A percentile compares a stretch with the other conserved stretches of the same genome.
These are phyloP conservation scores for Pythium pectinolyticum DNA, from an alignment of 352 stramenopile genomes.

Conservation along the genomic window DNA sequence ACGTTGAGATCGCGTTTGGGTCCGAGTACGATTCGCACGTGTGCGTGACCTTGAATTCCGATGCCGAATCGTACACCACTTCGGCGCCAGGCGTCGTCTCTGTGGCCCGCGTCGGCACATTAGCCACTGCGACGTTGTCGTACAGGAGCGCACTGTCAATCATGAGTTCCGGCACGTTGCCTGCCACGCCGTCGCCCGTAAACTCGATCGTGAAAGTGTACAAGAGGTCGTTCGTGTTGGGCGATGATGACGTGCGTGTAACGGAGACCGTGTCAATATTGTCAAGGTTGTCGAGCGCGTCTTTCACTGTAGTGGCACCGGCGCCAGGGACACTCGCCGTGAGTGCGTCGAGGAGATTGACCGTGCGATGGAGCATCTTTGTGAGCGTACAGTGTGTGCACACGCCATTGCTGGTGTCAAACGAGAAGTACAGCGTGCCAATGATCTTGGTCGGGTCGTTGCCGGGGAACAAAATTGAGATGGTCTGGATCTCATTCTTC, in stretches of 20 bases:
- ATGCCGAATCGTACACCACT: conserved; percentile 36
- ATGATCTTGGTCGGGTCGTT: conserved; percentile 50
- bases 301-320: conserved; percentile 29
- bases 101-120: conserved; percentile 41
- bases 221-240: conserved; percentile 43
- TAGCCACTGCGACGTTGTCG: conserved; percentile 20
- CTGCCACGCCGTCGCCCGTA: conserved; percentile 67
- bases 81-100: conserved; percentile 44
- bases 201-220: conserved; percentile 89
- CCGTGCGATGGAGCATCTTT: conserved; percentile 47
- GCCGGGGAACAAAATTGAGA: conserved; percentile 76
- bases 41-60: conserved; percentile 57
- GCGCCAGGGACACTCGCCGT: conserved; percentile 13
- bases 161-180: conserved; percentile 79
- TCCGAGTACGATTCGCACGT: conserved; percentile 88
- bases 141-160: conserved; percentile 52
- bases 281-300: conserved; percentile 37
- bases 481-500: conserved; percentile 81
- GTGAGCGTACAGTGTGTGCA: conserved; percentile 78
- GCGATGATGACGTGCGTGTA: conserved; percentile 21
- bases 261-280: conserved; percentile 66
- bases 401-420: conserved; percentile 56
- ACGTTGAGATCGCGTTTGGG: conserved; percentile 48
- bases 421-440: conserved; percentile 48
- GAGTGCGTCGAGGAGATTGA: conserved; percentile 45